Evolutionary conservation across 371 early-diverging fungal genomes (phyloP), one percentile per base, ranked within the genome.

Genomic region (Quaeritorhiza haematococci): DNA sequence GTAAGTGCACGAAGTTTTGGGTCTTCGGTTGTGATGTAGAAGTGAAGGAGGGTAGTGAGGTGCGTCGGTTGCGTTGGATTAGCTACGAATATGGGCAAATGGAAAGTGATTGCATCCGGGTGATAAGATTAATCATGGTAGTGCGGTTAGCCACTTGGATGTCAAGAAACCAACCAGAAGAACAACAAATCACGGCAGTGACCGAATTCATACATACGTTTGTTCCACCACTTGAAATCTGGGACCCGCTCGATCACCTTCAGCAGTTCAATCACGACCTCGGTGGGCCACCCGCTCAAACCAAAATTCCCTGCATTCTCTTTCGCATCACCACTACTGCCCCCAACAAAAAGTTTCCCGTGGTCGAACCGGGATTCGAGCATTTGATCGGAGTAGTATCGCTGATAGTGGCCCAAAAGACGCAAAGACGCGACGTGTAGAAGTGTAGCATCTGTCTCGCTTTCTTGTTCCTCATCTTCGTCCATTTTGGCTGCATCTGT

Each of bases 301-400:
- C 21, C 21, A 38, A 38, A n/a, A 38, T 38, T 38, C 21, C n/a
- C n/a, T n/a, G n/a, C n/a, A n/a, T n/a, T n/a, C n/a, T n/a, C n/a
- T n/a, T n/a, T 38, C 38, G 10, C 38, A 13, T 38, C 38, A 38
- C 38, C 13, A 62, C 50, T 38, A 63, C 52, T 1, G 35, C 57
- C 26, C 33, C 48, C 43, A 47, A 33, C 15, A 51, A 51, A 6
- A 29, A 91, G 78, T 48, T 86, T 88, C 41, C 84, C 83, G 32
- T 82, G 74, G 61, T 90, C 88, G 46, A 90, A 84, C 49, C 84
- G 79, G 24, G 85, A 74, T 56, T 89, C 88, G 61, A 76, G 73
- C 38, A 87, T 67, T 1, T 79, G 61, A 38, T 83, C 83, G 0
- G 88, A 87, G 8, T 87, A 73, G 59, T 80, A 80, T 23, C 74